These are phyloP conservation scores for Boletellus ananas DNA, from an alignment of 768 basidiomycete genomes.

Conservation along the genomic window DNA sequence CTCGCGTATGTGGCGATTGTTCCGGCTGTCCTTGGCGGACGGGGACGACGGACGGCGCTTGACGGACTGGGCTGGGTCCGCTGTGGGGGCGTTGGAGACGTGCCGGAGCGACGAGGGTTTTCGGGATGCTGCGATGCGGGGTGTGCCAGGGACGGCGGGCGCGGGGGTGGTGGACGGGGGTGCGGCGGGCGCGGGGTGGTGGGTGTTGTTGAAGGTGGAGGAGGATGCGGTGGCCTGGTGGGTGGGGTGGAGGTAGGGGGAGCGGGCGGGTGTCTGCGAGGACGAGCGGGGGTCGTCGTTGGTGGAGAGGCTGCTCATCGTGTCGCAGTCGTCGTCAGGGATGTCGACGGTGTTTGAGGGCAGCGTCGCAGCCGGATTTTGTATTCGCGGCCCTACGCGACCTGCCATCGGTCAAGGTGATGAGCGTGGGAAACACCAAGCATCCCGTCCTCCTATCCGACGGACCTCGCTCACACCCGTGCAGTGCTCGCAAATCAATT, in stretches of 20 bases:
- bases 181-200: background rate
- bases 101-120: constrained; percentile 32
- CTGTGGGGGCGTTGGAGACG: constrained; percentile 27
- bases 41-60: constrained; percentile 28
- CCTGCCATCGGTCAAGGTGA: constrained; percentile 21
- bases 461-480: too few relatives aligned
- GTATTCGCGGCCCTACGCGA: constrained; percentile 22
- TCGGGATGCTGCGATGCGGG: constrained; percentile 23
- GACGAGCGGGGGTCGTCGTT: constrained; percentile 10
- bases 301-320: constrained; percentile 19
- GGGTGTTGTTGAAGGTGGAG: constrained; percentile 32
- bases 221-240: constrained; percentile 34
- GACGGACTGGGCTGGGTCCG: constrained; percentile 24
- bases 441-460: too few relatives aligned
- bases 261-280: constrained; percentile 16
- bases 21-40: constrained; percentile 24
- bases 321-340: constrained; percentile 22
- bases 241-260: constrained; percentile 38
- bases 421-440: constrained; percentile 18
- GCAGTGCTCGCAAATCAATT: too few relatives aligned
- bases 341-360: constrained; percentile 11
- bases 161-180: constrained; percentile 12
- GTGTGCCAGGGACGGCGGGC: constrained; percentile 22
- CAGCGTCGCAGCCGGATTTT: constrained; percentile 11
- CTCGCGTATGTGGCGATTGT: constrained; percentile 14